These are phyloP conservation scores for Candida caryicola DNA, from an alignment of 805 yeast genomes.

Conservation along the genomic window DNA sequence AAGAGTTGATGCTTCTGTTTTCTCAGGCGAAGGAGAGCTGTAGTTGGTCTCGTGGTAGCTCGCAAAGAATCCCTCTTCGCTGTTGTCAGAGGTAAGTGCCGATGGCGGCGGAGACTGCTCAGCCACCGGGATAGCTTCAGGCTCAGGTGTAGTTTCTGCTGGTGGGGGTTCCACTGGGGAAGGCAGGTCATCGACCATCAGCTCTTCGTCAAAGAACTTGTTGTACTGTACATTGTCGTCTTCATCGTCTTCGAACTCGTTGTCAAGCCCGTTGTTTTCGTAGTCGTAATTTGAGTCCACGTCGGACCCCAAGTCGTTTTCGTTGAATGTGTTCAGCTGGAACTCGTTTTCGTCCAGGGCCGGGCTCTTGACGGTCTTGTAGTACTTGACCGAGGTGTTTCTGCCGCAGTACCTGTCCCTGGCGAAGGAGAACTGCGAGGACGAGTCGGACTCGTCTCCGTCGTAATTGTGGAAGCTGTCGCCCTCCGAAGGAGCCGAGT, in stretches of 20 bases:
- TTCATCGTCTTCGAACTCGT: conserved; percentile 34
- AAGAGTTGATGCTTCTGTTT: not conserved
- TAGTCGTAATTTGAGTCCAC: conserved; percentile 28
- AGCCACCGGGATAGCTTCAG: not conserved
- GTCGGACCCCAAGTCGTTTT: conserved; percentile 25
- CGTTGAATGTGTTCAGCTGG: conserved; percentile 21
- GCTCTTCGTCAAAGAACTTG: conserved; percentile 19
- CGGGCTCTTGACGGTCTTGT: conserved; percentile 34
- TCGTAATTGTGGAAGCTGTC: not conserved
- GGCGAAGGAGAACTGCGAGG: conserved; percentile 53
- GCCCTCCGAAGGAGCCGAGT: not conserved
- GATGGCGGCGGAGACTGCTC: not conserved
- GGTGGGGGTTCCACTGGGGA: not conserved
- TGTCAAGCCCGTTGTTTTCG: conserved; percentile 42
- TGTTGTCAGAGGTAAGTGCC: not conserved
- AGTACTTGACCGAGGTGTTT: conserved; percentile 52
- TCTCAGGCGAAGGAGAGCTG: not conserved
- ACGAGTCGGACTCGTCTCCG: conserved; percentile 13
- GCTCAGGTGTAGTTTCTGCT: not conserved
- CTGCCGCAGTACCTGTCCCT: conserved; percentile 45
- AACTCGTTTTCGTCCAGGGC: conserved; percentile 7
- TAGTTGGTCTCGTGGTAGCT: not conserved
- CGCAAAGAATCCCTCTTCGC: not conserved
- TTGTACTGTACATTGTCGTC: conserved; percentile 27
- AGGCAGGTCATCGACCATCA: not conserved